Percentiles rank a stretch among this genome's conserved stretches.
Conservation (phyloP, 2,329 filamentous ascomycete genomes). For the Cercospora nicotianae region DNA sequence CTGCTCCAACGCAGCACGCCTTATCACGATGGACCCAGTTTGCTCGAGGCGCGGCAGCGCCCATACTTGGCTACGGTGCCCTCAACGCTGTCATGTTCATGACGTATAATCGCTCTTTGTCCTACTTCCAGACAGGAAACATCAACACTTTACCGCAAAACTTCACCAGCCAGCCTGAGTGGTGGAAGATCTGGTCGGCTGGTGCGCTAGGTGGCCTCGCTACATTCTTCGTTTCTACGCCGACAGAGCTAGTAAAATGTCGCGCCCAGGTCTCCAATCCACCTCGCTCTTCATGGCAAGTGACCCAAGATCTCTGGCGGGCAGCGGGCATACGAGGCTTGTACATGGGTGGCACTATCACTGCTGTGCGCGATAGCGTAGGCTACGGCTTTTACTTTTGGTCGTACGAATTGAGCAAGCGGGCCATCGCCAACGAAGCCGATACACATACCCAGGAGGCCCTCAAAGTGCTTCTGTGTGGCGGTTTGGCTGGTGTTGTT, state of each 20-base stretch:
- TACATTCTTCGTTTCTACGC: constrained; percentile 81
- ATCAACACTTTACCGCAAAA: constrained; percentile 11
- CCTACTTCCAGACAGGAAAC: constrained; percentile 52
- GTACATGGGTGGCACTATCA: constrained; percentile 79
- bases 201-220: constrained; percentile 80
- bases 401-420: constrained; percentile 78
- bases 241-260: constrained; percentile 89
- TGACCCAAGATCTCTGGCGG: constrained; percentile 38
- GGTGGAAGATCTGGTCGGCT: constrained; percentile 61
- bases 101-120: constrained; percentile 82
- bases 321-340: constrained; percentile 62
- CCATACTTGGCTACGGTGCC: constrained; percentile 84
- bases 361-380: constrained; percentile 77
- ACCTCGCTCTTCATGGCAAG: constrained; percentile 31
- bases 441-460: constrained; percentile 30
- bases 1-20: background rate
- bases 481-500: constrained; percentile 80
- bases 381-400: constrained; percentile 99
- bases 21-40: constrained; percentile 31
- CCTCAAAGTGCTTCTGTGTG: constrained; percentile 64
- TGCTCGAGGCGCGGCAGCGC: constrained; percentile 70
- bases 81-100: constrained; percentile 76
- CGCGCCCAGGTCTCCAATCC: constrained; percentile 67
- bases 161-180: constrained; percentile 24
- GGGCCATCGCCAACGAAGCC: constrained; percentile 54